Evolutionary conservation across 805 yeast genomes (phyloP).

Genomic region (Yamadazyma ubonensis): DNA sequence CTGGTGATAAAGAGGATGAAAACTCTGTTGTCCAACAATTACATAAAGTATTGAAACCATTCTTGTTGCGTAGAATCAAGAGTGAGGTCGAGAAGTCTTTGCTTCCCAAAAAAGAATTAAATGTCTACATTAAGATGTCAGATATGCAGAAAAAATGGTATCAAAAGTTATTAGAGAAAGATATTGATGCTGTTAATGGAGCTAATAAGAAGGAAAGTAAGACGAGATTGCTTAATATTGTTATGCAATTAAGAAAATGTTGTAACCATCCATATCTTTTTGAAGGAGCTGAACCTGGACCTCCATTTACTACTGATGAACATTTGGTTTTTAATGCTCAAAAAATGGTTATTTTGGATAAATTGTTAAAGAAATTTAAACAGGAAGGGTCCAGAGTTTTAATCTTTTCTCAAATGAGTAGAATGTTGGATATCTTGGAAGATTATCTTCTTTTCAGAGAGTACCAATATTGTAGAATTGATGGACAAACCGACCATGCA

Average conservation of each 20-base stretch:
- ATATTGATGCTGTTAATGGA: slow-evolving; percentile 84
- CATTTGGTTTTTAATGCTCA: slow-evolving; percentile 73
- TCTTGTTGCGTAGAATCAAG: slow-evolving; percentile 71
- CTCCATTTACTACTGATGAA: slow-evolving; percentile 83
- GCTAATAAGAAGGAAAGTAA: slow-evolving; percentile 70
- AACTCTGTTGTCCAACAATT: slow-evolving; percentile 62
- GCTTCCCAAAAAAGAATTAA: slow-evolving; percentile 71
- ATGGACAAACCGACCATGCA: slow-evolving; percentile 78
- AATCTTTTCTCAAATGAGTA: slow-evolving; percentile 81
- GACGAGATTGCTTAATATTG: slow-evolving; percentile 73
- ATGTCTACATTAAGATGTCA: slow-evolving; percentile 71
- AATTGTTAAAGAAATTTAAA: slow-evolving; percentile 57
- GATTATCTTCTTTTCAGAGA: slow-evolving; percentile 73
- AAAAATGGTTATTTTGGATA: slow-evolving; percentile 70
- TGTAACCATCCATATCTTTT: slow-evolving; percentile 83
- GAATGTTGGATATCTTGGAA: slow-evolving; percentile 76
- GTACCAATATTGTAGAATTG: slow-evolving; percentile 73
- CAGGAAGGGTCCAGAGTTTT: slow-evolving; percentile 74
- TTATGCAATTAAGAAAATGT: slow-evolving; percentile 82
- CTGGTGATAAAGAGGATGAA: slow-evolving; percentile 33
- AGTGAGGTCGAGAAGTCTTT: slow-evolving; percentile 79
- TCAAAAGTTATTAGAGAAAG: slow-evolving; percentile 72
- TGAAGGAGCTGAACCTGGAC: slow-evolving; percentile 90
- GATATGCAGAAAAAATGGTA: slow-evolving; percentile 82
- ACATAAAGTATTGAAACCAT: slow-evolving; percentile 75